These are phyloP conservation scores for Wallacemonas sp. DNA, from an alignment of 208 protist genomes.

Conservation along the genomic window DNA sequence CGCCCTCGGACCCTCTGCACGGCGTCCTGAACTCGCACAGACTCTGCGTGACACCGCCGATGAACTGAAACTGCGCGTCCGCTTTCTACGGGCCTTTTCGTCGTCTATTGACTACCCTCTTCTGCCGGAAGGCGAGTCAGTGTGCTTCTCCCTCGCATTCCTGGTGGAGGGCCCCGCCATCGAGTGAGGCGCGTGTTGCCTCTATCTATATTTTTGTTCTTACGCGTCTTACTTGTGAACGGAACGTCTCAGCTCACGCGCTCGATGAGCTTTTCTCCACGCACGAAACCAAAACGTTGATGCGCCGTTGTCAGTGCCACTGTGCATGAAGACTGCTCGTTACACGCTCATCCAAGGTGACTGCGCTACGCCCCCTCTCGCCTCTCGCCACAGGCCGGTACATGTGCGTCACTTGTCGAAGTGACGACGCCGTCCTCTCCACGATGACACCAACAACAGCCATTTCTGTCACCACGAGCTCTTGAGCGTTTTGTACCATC, in stretches of 20 bases:
- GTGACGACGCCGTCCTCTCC: too few species aligned
- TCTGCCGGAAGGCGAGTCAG: slow-evolving; percentile 45
- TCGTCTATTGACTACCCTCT: slow-evolving; percentile 67
- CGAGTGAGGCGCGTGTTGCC: slow-evolving; percentile 19
- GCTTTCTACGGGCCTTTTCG: slow-evolving; percentile 61
- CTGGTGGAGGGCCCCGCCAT: slow-evolving; percentile 53
- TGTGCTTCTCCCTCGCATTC: slow-evolving; percentile 61
- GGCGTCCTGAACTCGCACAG: slow-evolving; percentile 21
- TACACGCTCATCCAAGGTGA: not conserved
- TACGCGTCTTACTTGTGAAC: not conserved
- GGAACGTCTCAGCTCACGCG: too few species aligned
- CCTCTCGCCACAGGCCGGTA: too few species aligned
- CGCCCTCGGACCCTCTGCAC: not conserved
- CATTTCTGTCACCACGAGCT: too few species aligned
- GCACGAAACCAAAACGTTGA: too few species aligned
- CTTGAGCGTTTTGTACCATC: too few species aligned
- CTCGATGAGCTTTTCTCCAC: too few species aligned
- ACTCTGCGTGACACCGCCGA: slow-evolving; percentile 41
- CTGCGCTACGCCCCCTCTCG: not conserved
- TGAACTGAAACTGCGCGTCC: slow-evolving; percentile 40
- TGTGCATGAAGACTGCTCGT: not conserved
- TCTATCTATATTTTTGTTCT: slow-evolving; percentile 4
- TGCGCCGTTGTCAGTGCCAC: too few species aligned
- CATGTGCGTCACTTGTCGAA: too few species aligned
- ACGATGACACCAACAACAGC: too few species aligned